Base-by-base conservation (phyloP, 768 basidiomycete genomes). In the Pilatotrama ljubarskyi region DNA sequence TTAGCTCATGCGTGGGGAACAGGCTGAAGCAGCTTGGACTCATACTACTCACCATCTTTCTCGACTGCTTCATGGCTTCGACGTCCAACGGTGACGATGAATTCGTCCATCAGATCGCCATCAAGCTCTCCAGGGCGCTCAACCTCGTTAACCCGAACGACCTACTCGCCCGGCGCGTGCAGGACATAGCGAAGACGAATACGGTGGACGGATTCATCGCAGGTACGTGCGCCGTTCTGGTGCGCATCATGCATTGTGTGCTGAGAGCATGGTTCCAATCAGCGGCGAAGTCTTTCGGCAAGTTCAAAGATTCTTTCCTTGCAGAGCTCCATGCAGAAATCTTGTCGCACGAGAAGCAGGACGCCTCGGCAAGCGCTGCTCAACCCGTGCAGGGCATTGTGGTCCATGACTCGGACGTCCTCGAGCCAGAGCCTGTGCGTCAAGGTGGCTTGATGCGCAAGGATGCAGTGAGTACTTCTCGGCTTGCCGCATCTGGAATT, bases 131-230 rank as follows among this genome's bases (percentile, higher is more conserved):
- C 1, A 76, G 93, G 35, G 84, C 84, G 2, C 80, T 95, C 67
- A 95, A 94, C 71, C 78, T 80, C 14, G 71, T 93, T 59, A 91
- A 91, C 68, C 90, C 91, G 0, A 96, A 95, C 70, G 90, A 92
- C 65, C 73, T 90, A 3, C 82, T 96, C 20, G 93, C 93, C 2
- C 79, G 82, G 62, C 77, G 88, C 58, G 90, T 95, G 35, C 85
- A 86, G 24, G 88, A 90, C 66, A 88, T 95, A 59, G 92, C 92
- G 6, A 86, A 84, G 72, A 83, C 83, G 1, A 91, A 86, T 66
- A 66, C 82, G 0, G 66, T 83, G 20, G 80, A 83, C 13, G 84
- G 79, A 2, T 93, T 95, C 71, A 81, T 84, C 46, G 79, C 80
- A 74, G 90, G 91, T 91, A 59, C 46, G 78, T 69, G 8, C 20